Percentiles rank a stretch among this genome's conserved stretches.
Evolutionary conservation across 495 filamentous ascomycete genomes (phyloP).

Genomic region (Hypoxylon lienhwacheense): DNA sequence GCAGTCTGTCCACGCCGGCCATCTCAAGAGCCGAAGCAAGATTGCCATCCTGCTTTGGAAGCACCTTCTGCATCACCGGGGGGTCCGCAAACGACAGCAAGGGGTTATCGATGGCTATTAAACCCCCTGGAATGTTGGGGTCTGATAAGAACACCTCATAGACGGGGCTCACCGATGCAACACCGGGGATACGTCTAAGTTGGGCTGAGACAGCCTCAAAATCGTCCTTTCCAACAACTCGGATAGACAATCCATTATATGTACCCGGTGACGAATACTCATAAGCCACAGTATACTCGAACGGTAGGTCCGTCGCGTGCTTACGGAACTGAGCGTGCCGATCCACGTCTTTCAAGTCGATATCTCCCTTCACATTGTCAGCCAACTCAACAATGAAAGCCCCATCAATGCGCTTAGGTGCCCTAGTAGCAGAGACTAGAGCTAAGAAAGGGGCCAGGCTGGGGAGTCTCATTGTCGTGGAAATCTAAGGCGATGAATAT

Average conservation of each 20-base stretch:
- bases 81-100: slow-evolving; percentile 13
- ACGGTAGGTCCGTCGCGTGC: slow-evolving; percentile 15
- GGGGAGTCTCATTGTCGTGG: too few relatives aligned
- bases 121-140: neutral
- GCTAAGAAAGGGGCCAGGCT: neutral
- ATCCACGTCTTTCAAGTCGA: slow-evolving; percentile 1
- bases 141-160: slow-evolving; percentile 16
- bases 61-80: slow-evolving; percentile 11
- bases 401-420: slow-evolving; percentile 6
- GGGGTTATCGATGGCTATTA: neutral
- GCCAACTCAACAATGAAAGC: slow-evolving; percentile 20
- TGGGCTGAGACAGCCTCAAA: neutral
- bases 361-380: neutral
- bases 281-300: slow-evolving; percentile 24
- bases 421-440: neutral
- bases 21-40: slow-evolving; percentile 27
- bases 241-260: slow-evolving; percentile 31
- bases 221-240: slow-evolving; percentile 8
- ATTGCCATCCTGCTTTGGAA: slow-evolving; percentile 9
- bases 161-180: slow-evolving; percentile 24
- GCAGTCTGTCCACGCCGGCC: slow-evolving; percentile 38
- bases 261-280: slow-evolving; percentile 26
- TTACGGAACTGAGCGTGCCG: slow-evolving; percentile 22
- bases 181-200: slow-evolving; percentile 17
- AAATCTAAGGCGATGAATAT: too few relatives aligned